These are phyloP conservation scores for Teratosphaeria nubilosa DNA, from an alignment of 2,329 filamentous ascomycete genomes.

Conservation along the genomic window DNA sequence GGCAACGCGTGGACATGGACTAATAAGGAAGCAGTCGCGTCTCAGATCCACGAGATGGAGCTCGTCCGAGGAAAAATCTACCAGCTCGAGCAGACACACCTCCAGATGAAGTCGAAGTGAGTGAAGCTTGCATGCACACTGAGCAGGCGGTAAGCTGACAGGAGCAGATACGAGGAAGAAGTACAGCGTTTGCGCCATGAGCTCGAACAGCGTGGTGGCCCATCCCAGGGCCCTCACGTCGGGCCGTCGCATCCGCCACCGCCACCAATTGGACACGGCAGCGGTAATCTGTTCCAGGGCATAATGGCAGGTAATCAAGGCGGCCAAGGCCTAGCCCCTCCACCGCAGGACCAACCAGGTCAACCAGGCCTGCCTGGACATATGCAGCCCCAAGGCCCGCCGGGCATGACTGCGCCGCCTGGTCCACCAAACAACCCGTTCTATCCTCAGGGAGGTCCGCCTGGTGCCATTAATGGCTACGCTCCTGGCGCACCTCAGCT, in stretches of 20 bases:
- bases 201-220: constrained; percentile 61
- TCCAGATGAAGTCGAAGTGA: constrained; percentile 84
- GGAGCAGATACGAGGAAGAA: constrained; percentile 79
- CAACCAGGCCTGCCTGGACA: constrained; percentile 47
- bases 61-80: constrained; percentile 89
- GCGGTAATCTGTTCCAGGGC: constrained; percentile 82
- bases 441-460: constrained; percentile 50
- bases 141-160: not conserved
- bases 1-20: not conserved
- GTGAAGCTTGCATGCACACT: constrained; percentile 23
- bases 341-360: constrained; percentile 47
- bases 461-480: constrained; percentile 57
- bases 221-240: constrained; percentile 55
- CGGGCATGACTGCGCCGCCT: constrained; percentile 48
- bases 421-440: constrained; percentile 59
- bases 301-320: constrained; percentile 76
- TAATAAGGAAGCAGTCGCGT: constrained; percentile 53
- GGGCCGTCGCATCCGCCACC: constrained; percentile 70
- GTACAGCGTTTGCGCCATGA: constrained; percentile 77
- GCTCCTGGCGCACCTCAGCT: constrained; percentile 61
- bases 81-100: constrained; percentile 80
- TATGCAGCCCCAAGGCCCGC: constrained; percentile 67
- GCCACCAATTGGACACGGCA: constrained; percentile 74
- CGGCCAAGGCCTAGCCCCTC: constrained; percentile 70
- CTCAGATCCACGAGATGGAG: constrained; percentile 90